Percentiles rank a stretch among this genome's conserved stretches.
phyloP scores from a whole-genome alignment of 164 flowering plant genomes.

The Tetracentron sinense region DNA sequence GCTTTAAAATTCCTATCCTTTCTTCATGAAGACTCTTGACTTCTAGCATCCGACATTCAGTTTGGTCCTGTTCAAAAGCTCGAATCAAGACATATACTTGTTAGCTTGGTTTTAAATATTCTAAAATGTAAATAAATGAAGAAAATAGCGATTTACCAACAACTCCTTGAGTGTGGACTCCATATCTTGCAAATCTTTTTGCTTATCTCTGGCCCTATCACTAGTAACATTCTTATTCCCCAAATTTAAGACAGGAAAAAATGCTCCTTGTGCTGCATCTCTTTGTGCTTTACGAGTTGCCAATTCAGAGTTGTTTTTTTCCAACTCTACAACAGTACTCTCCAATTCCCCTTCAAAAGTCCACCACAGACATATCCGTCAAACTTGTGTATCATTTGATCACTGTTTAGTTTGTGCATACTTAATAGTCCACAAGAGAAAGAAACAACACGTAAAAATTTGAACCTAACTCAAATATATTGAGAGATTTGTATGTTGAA shows the following conservation, averaged over 20 bases:
- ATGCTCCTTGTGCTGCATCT: constrained; percentile 62
- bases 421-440: background rate
- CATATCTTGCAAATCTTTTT: constrained; percentile 71
- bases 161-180: constrained; percentile 67
- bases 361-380: constrained; percentile 14
- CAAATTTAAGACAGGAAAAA: constrained; percentile 57
- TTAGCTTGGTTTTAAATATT: constrained; percentile 4
- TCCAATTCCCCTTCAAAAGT: constrained; percentile 67
- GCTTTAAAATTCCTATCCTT: constrained; percentile 52
- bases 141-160: constrained; percentile 37
- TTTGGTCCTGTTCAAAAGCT: constrained; percentile 47
- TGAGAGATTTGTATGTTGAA: no score
- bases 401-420: background rate
- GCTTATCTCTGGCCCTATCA: constrained; percentile 63
- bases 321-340: constrained; percentile 52
- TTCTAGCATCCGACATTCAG: constrained; percentile 51
- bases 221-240: constrained; percentile 44
- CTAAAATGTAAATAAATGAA: constrained; percentile 4
- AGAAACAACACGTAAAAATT: no score
- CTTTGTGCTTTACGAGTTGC: constrained; percentile 60
- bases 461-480: no score
- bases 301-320: constrained; percentile 53
- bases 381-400: constrained; percentile 3
- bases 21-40: constrained; percentile 67
- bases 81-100: constrained; percentile 10